Evolutionary conservation across 257 asterid genomes (phyloP).

Genomic region (Fraxinus excelsior): DNA sequence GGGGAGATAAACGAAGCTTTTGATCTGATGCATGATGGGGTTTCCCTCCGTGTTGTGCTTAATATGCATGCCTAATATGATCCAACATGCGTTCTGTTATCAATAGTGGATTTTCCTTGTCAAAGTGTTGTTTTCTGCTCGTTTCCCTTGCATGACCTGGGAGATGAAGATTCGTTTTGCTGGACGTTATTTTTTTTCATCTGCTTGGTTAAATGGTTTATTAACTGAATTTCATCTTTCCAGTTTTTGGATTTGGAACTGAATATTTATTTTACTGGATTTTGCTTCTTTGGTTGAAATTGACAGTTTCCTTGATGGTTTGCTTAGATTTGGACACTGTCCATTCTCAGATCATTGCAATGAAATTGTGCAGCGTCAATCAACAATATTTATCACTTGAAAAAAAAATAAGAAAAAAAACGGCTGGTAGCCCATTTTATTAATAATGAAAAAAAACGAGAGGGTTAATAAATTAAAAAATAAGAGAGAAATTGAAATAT

Average conservation of each 20-base stretch:
- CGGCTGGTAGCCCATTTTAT: no score
- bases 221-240: background rate
- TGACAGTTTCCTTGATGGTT: background rate
- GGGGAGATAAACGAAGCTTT: constrained; percentile 78
- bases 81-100: background rate
- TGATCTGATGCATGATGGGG: constrained; percentile 89
- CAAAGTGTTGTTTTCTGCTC: background rate
- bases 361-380: background rate
- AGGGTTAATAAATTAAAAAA: no score
- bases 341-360: background rate
- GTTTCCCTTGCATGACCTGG: background rate
- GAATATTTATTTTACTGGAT: background rate
- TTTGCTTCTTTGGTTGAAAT: background rate
- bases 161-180: background rate
- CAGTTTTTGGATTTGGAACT: background rate
- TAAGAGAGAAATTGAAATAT: no score
- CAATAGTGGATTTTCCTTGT: background rate
- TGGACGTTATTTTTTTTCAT: background rate
- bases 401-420: no score
- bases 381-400: no score
- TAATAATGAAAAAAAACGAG: no score
- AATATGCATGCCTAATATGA: constrained; percentile 39
- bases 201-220: background rate
- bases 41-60: constrained; percentile 89
- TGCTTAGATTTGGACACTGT: background rate